These are phyloP conservation scores for Fusarium domesticum DNA, from an alignment of 2,329 filamentous ascomycete species.

Conservation along the genomic window DNA sequence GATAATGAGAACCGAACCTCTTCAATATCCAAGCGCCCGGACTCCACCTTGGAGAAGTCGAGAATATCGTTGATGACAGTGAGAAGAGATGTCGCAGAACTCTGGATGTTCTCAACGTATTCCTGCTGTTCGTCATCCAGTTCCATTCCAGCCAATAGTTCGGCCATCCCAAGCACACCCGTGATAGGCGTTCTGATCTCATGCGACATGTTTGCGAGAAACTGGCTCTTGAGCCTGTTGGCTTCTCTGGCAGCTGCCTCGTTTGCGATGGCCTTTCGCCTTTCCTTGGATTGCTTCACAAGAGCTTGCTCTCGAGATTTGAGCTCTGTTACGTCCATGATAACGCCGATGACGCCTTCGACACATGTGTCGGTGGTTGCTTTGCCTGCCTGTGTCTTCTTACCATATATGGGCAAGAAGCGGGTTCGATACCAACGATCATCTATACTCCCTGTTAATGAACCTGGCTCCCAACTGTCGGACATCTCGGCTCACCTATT, in stretches of 20 bases:
- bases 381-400: slow-evolving; percentile 51
- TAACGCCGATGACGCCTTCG: slow-evolving; percentile 73
- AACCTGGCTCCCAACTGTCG: neutral
- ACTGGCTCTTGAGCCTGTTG: slow-evolving; percentile 75
- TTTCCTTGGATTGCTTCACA: slow-evolving; percentile 64
- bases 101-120: slow-evolving; percentile 73
- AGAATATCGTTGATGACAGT: slow-evolving; percentile 91
- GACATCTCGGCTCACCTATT: slow-evolving; percentile 39
- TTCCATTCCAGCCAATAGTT: slow-evolving; percentile 66
- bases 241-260: slow-evolving; percentile 78
- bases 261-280: slow-evolving; percentile 67
- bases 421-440: slow-evolving; percentile 69
- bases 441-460: slow-evolving; percentile 35
- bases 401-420: slow-evolving; percentile 62
- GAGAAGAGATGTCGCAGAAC: slow-evolving; percentile 75
- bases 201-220: slow-evolving; percentile 79
- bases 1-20: slow-evolving; percentile 77
- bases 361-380: slow-evolving; percentile 48
- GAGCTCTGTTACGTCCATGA: slow-evolving; percentile 74
- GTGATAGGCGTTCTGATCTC: slow-evolving; percentile 77
- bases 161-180: slow-evolving; percentile 77
- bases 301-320: slow-evolving; percentile 49
- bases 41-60: slow-evolving; percentile 85
- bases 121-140: slow-evolving; percentile 70
- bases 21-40: slow-evolving; percentile 72